Evolutionary conservation across 1,139 yeast species (phyloP).

Genomic region (Lodderomyces metapsilosis): DNA sequence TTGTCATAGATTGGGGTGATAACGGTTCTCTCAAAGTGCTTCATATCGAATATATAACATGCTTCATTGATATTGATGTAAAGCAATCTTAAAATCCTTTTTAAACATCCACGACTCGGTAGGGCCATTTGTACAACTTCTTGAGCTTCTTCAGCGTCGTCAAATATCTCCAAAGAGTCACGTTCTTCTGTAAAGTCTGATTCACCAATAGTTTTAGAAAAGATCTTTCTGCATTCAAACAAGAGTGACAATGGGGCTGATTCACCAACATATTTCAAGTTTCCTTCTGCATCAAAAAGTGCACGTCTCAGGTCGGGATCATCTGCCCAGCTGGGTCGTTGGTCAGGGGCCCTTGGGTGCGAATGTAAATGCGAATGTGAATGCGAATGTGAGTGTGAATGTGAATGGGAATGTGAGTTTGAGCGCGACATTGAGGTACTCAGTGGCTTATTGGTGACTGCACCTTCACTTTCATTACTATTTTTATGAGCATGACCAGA

Average conservation of each 20-base stretch:
- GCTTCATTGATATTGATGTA: slow-evolving; percentile 11
- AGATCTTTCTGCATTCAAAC: slow-evolving; percentile 23
- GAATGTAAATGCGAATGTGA: background rate
- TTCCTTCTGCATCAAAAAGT: slow-evolving; percentile 16
- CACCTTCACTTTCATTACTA: background rate
- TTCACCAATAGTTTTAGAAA: slow-evolving; percentile 15
- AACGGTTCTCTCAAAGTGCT: slow-evolving; percentile 8
- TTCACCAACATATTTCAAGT: slow-evolving; percentile 25
- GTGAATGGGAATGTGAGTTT: background rate
- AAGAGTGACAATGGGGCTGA: slow-evolving; percentile 24
- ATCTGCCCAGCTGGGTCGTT: background rate
- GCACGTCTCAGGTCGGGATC: slow-evolving; percentile 9
- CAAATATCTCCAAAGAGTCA: slow-evolving; percentile 11
- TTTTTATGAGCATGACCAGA: background rate
- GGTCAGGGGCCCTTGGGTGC: background rate
- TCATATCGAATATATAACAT: slow-evolving; percentile 13
- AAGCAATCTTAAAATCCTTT: slow-evolving; percentile 10
- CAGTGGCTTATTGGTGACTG: background rate
- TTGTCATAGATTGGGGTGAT: slow-evolving; percentile 13
- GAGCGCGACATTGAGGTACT: background rate
- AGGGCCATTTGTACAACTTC: slow-evolving; percentile 13
- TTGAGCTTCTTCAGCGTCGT: slow-evolving; percentile 12
- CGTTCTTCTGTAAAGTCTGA: slow-evolving; percentile 11
- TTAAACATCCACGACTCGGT: slow-evolving; percentile 10
- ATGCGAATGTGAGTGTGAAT: background rate